Evolutionary conservation across 75 land plant species (phyloP), one percentile per base, ranked within the genome.

Genomic region (Sequoiadendron giganteum): DNA sequence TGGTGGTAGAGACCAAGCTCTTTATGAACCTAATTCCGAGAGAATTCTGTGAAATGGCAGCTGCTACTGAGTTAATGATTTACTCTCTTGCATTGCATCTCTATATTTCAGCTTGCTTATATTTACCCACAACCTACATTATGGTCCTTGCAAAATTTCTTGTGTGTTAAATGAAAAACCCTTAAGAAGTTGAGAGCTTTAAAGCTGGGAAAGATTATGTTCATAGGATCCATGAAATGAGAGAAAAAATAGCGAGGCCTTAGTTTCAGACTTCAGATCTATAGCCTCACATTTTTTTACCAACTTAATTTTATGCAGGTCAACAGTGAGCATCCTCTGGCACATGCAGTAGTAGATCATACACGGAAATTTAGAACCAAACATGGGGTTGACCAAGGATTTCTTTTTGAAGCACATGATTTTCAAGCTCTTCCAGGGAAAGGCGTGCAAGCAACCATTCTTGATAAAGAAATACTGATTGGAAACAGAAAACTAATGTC

Each of bases 311-410:
- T 85, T 30, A 55, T 86, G 90, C 92, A 96, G 97, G 95, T 87
- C 19, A 92, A 92, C 90, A 96, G 97, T 88, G 97, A 96, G 84
- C 98, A 96, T 76, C 98, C 98, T 61, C 65, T 96, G 58, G 97
- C 94, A 11, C 93, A 94, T 84, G 96, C 98, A 21, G 52, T 96
- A 39, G 92, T 96, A 34, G 95, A 96, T 49, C 87, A 95, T 87
- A 87, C 94, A 14, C 89, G 89, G 76, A 93, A 90, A 21, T 90
- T 90, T 19, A 86, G 88, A 82, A 85, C 86, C 36, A 87, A 89
- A 43, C 84, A 93, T 42, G 90, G 82, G 16, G 32, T 68, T n/a
- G 82, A 89, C 36, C 86, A 86, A 48, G 88, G 88, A 86, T 88
- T 89, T 80, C 61, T 89, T 88, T 75, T 88, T 70, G 91, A 94